These are phyloP conservation scores for Dactylellina haptotyla DNA, from an alignment of 2,329 filamentous ascomycete genomes.

Conservation along the genomic window DNA sequence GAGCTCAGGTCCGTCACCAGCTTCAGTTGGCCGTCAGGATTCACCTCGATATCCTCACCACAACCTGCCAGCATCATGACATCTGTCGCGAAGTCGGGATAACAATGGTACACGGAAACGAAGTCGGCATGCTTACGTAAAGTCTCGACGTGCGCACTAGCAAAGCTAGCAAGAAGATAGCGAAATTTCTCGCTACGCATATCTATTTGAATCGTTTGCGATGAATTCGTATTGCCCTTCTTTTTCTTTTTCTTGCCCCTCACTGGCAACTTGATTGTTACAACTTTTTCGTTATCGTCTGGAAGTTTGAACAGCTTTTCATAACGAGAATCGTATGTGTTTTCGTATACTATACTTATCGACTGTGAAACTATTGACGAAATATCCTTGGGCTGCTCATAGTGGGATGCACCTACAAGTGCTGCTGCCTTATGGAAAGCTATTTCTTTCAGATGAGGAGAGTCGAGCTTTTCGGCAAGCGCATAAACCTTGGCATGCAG, in stretches of 20 bases:
- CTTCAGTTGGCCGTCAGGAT: not conserved
- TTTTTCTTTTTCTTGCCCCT: not conserved
- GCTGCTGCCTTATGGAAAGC: conserved; percentile 6
- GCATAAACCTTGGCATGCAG: conserved; percentile 27
- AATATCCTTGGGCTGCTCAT: not conserved
- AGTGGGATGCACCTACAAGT: not conserved
- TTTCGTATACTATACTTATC: not conserved
- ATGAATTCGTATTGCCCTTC: not conserved
- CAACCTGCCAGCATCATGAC: conserved; percentile 11
- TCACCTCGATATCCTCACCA: conserved; percentile 2
- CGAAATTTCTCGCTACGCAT: not conserved
- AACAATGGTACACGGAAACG: not conserved
- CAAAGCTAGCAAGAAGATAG: conserved; percentile 4
- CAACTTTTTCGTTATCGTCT: not conserved
- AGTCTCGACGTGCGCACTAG: conserved; percentile 2
- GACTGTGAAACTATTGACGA: not conserved
- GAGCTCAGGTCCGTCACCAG: no score
- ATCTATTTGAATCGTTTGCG: not conserved
- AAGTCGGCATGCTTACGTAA: not conserved
- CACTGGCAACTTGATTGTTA: not conserved
- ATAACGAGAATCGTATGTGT: not conserved
- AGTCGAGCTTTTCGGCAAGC: conserved; percentile 30
- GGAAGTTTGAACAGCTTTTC: not conserved
- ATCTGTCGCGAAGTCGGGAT: conserved; percentile 38
- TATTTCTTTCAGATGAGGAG: conserved; percentile 12